A percentile compares a stretch with the other conserved stretches of the same genome.
phyloP scores from a whole-genome alignment of 495 filamentous ascomycete genomes.

The Trypethelium eluteriae region DNA sequence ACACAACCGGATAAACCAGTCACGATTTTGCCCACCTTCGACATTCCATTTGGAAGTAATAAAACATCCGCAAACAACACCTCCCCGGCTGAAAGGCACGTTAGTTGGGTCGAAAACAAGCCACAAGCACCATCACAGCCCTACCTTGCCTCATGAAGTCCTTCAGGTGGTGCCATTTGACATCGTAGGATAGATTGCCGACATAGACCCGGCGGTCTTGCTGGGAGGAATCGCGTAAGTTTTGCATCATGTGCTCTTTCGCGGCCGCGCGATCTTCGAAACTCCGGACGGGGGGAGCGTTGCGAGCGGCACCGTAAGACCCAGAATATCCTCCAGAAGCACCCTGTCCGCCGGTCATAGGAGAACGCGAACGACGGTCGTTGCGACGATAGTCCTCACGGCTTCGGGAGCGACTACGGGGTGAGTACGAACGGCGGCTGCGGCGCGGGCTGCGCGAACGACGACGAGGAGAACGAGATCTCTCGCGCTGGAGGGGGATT shows the following conservation, averaged over 20 bases:
- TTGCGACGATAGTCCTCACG: constrained; percentile 72
- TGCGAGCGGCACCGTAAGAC: constrained; percentile 53
- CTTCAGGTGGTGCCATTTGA: constrained; percentile 99
- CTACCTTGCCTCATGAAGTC: constrained; percentile 99
- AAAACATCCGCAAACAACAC: constrained; percentile 99
- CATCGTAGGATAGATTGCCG: constrained; percentile 96
- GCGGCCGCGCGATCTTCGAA: constrained; percentile 78
- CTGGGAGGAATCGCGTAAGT: constrained; percentile 84
- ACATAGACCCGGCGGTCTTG: constrained; percentile 99
- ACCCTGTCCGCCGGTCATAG: constrained; percentile 69
- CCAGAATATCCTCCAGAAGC: constrained; percentile 59
- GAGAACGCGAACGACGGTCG: constrained; percentile 74
- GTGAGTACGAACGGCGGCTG: constrained; percentile 80
- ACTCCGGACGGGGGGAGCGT: constrained; percentile 58
- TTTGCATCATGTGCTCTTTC: constrained; percentile 94
- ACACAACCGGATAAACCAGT: constrained; percentile 59
- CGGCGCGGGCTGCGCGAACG: constrained; percentile 72
- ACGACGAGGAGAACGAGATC: constrained; percentile 86
- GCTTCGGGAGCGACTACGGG: constrained; percentile 85
- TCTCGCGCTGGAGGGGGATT: constrained; percentile 67
- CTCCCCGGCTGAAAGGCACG: constrained; percentile 68
- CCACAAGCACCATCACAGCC: constrained; percentile 30
- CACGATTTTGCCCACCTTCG: constrained; percentile 96
- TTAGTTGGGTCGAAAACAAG: constrained; percentile 9
- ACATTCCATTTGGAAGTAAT: constrained; percentile 99